Base-by-base conservation (phyloP, 2,329 filamentous ascomycete genomes). In the Mycocentrospora acerina region DNA sequence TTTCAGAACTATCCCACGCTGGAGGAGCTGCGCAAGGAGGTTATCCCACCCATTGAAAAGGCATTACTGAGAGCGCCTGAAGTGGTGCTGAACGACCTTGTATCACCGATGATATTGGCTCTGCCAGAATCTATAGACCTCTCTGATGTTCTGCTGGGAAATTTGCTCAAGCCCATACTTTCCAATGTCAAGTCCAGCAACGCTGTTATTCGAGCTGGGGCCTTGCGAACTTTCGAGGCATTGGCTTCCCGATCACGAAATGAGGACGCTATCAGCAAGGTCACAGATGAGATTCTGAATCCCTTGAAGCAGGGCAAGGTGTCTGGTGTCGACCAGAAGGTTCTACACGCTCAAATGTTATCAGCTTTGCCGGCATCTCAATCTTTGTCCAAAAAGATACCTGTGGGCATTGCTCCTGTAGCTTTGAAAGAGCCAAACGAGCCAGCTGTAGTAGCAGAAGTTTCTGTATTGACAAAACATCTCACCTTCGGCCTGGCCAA, bases 181-280 rank as follows among this genome's bases (percentile, higher is more conserved):
- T 83, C 89, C 27, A 95, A 90, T 61, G 76, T 90, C 66, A 96
- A 95, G 67, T 97, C 93, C 1, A 90, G 86, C 59, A 97, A 95
- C 64, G 72, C 80, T 11, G 69, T 70, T 2, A 88, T 96, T 46
- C 83, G 91, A 39, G 79, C 79, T 46, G 90, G 89, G 16, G 86
- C 88, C 7, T 70, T 90, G 15, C 75, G 78, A 26, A 86, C 86
- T 7, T 95, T 97, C 64, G 77, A 78, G 48, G 78, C 79, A 8
- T 73, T 90, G n/a, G 79, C 88, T 19, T 66, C 71, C 28, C 77
- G 79, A 51, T 86, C 81, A 51, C 63, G 71, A 32, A 78, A 88
- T 47, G 72, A 75, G 24, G 67, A 75, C 3, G 67, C 76, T 4
- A 69, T 95, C 28, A 76, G 80, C 24, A 84, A 86, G 56, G 79